These are phyloP conservation scores for Violaceomyces palustris DNA, from an alignment of 1,284 basidiomycete species.

Conservation along the genomic window DNA sequence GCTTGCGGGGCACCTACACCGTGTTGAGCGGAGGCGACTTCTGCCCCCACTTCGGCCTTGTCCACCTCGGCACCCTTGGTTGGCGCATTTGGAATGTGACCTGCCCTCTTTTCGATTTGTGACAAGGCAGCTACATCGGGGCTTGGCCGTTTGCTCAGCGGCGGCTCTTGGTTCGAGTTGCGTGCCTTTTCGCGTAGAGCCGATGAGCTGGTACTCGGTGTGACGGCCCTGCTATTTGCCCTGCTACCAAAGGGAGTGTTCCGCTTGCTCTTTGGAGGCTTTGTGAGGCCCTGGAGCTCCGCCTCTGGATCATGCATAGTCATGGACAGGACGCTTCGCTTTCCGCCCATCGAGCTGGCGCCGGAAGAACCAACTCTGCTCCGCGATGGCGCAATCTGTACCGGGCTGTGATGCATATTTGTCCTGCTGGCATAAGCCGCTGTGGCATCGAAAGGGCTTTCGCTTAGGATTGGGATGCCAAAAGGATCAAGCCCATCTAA, in stretches of 20 bases:
- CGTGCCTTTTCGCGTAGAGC: background rate
- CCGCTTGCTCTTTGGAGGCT: constrained; percentile 21
- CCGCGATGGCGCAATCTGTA: constrained; percentile 16
- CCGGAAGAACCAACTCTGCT: constrained; percentile 1
- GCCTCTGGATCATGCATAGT: constrained; percentile 40
- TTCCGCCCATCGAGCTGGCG: constrained; percentile 1
- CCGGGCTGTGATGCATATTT: constrained; percentile 21
- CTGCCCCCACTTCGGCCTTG: no score
- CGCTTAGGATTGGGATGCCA: constrained; percentile 29
- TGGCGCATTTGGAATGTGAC: no score
- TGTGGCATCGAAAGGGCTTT: constrained; percentile 29
- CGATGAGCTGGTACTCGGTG: constrained; percentile 15
- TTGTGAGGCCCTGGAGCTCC: constrained; percentile 37
- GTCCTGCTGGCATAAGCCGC: constrained; percentile 29
- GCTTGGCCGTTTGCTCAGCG: no score
- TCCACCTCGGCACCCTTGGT: no score
- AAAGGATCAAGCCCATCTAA: constrained; percentile 24
- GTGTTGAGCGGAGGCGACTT: no score
- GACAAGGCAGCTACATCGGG: no score
- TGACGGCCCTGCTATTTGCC: constrained; percentile 20
- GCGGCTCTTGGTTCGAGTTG: background rate
- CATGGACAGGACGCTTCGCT: constrained; percentile 34
- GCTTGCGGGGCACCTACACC: no score
- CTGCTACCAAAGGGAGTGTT: constrained; percentile 35
- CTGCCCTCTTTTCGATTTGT: no score